Evolutionary conservation across 2,329 filamentous ascomycete genomes (phyloP), one percentile per base, ranked within the genome.

Genomic region (Hansfordia pulvinata): DNA sequence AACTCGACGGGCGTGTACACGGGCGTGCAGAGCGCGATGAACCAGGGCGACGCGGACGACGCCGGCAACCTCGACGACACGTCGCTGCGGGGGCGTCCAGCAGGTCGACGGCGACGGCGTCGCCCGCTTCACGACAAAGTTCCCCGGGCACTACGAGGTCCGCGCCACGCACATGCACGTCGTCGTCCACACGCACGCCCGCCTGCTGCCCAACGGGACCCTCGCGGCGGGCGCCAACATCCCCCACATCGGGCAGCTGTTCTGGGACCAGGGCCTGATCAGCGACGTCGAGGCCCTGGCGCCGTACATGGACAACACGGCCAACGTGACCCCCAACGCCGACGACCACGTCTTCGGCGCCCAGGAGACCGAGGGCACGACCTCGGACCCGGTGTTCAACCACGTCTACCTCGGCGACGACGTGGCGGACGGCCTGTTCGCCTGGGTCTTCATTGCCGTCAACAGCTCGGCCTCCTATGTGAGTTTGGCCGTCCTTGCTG

Each of bases 161-260:
- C 33, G 34, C 25, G 25, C 25, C 8, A 20, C 19, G 8, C 19
- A 20, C n/a, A 20, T 20, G 8, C 19, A 20, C 19, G 19, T 20
- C n/a, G 8, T 20, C n/a, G 19, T 51, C 64, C 32, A 42, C 25
- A 31, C 46, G 10, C 46, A 47, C 18, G 37, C 41, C 12, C 47
- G 39, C n/a, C 25, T 55, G n/a, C 49, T 57, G 23, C 40, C 50
- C 21, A 64, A 64, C 46, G 54, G 54, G 31, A 64, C 59, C 23
- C 51, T 60, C 26, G n/a, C n/a, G n/a, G 40, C 49, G 16, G 52
- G 53, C 17, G 58, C 54, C 29, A 54, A 47, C 23, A 51, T 62
- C 22, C 51, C 57, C 2, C 63, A 70, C 43, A 55, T 69, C 16
- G 65, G 65, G 10, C 65, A 72, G 39, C 44, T 69, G 28, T 70